Percentiles rank a stretch among this genome's conserved stretches.
phyloP scores from a whole-genome alignment of 176 grass and related monocot species.

The Zea luxurians region DNA sequence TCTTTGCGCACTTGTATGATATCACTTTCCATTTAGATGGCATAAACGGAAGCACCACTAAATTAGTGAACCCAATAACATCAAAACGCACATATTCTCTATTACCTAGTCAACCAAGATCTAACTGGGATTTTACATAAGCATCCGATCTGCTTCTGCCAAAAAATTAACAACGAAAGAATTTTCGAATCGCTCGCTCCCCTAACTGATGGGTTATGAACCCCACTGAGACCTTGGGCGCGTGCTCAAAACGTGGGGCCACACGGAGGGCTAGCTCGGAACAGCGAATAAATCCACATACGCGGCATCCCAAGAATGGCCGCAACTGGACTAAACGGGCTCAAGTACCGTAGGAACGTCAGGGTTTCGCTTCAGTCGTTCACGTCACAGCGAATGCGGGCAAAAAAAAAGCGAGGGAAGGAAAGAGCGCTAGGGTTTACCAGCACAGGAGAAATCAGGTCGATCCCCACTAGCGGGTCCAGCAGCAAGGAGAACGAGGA shows the following conservation, averaged over 20 bases:
- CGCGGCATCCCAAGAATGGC: not conserved
- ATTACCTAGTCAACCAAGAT: not conserved
- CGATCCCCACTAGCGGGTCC: not conserved
- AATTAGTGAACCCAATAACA: not conserved
- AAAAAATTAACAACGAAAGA: not conserved
- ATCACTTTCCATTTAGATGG: not conserved
- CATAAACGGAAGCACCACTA: not conserved
- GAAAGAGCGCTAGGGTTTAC: conserved; percentile 19
- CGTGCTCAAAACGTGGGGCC: not conserved
- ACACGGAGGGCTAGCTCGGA: not conserved
- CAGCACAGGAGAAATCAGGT: not conserved
- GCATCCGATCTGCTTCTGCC: not conserved
- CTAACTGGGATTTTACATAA: not conserved
- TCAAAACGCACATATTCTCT: not conserved
- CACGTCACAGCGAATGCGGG: not conserved
- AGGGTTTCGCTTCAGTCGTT: conserved; percentile 25
- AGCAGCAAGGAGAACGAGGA: not conserved
- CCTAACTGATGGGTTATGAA: not conserved
- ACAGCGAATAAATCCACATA: not conserved
- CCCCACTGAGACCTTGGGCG: not conserved
- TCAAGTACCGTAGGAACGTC: not conserved
- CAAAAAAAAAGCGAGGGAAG: not conserved
- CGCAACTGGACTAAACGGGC: not conserved
- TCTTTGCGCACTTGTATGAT: not conserved
- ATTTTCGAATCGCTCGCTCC: not conserved